Conservation (phyloP, 2,329 filamentous ascomycete genomes). For the Trichoderma breve region DNA sequence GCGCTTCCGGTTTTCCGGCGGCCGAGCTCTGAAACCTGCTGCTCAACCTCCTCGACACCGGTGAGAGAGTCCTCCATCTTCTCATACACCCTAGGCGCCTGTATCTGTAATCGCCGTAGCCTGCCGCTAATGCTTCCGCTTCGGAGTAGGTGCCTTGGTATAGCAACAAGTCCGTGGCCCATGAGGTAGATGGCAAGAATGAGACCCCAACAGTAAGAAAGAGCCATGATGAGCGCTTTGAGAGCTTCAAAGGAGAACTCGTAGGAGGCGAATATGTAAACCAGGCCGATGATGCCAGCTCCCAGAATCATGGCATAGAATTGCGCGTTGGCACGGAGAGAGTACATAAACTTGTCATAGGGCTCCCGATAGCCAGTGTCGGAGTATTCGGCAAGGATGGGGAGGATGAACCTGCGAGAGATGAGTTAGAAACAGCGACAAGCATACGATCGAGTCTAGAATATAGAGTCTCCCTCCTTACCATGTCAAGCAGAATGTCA, state of each 20-base stretch:
- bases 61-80: constrained; percentile 81
- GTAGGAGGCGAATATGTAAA: constrained; percentile 81
- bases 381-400: constrained; percentile 89
- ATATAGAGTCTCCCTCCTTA: constrained; percentile 39
- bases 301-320: constrained; percentile 81
- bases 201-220: constrained; percentile 92
- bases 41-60: constrained; percentile 76
- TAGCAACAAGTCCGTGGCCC: constrained; percentile 92
- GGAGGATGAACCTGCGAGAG: constrained; percentile 72
- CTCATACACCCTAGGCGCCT: constrained; percentile 81
- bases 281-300: constrained; percentile 65
- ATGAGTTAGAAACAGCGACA: background rate
- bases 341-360: constrained; percentile 76
- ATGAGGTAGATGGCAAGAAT: constrained; percentile 93
- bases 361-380: constrained; percentile 91
- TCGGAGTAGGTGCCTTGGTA: constrained; percentile 77
- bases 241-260: constrained; percentile 70
- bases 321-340: constrained; percentile 79
- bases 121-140: constrained; percentile 74
- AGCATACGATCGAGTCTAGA: background rate
- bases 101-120: constrained; percentile 70
- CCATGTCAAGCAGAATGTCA: constrained; percentile 95
- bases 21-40: constrained; percentile 74
- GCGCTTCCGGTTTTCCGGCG: constrained; percentile 78
- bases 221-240: constrained; percentile 84